Evolutionary conservation across 2,329 filamentous ascomycete genomes (phyloP).

Genomic region (Thyridium curvatum): DNA sequence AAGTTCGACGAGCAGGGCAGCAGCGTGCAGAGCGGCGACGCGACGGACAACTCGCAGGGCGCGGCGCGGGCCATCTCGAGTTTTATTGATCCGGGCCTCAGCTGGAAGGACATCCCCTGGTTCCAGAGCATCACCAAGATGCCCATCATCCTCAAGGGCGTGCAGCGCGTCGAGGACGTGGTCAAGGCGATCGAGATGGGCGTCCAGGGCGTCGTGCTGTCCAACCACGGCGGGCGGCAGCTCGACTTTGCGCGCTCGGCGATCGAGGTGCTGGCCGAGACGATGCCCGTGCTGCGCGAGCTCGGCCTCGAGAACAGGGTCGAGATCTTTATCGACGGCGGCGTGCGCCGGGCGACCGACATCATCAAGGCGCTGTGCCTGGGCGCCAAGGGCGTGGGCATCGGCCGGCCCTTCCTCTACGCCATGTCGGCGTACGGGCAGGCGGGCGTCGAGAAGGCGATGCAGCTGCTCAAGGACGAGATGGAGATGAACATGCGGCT

Average conservation of each 20-base stretch:
- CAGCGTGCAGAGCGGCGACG: constrained; percentile 70
- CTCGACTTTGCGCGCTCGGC: constrained; percentile 86
- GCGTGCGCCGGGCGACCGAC: constrained; percentile 83
- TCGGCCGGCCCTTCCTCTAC: constrained; percentile 90
- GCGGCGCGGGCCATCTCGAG: constrained; percentile 90
- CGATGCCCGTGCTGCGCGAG: constrained; percentile 77
- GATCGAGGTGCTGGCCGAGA: constrained; percentile 86
- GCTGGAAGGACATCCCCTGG: constrained; percentile 93
- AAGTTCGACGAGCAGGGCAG: constrained; percentile 84
- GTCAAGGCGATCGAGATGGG: constrained; percentile 76
- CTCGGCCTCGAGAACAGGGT: constrained; percentile 68
- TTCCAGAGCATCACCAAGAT: constrained; percentile 85
- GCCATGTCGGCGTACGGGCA: constrained; percentile 92
- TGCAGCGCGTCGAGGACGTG: constrained; percentile 94
- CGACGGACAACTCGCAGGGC: constrained; percentile 82
- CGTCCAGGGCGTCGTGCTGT: constrained; percentile 85
- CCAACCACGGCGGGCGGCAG: constrained; percentile 92
- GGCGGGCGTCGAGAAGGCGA: constrained; percentile 81
- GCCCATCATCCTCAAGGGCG: constrained; percentile 94
- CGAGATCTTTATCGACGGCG: constrained; percentile 88
- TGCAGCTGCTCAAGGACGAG: constrained; percentile 90
- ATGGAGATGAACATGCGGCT: constrained; percentile 99
- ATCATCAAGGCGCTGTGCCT: constrained; percentile 93
- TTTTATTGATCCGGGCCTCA: constrained; percentile 93
- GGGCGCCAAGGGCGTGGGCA: constrained; percentile 86